Base-by-base conservation (phyloP, 2,329 filamentous ascomycete species). In the Hypoxylon sp. region DNA sequence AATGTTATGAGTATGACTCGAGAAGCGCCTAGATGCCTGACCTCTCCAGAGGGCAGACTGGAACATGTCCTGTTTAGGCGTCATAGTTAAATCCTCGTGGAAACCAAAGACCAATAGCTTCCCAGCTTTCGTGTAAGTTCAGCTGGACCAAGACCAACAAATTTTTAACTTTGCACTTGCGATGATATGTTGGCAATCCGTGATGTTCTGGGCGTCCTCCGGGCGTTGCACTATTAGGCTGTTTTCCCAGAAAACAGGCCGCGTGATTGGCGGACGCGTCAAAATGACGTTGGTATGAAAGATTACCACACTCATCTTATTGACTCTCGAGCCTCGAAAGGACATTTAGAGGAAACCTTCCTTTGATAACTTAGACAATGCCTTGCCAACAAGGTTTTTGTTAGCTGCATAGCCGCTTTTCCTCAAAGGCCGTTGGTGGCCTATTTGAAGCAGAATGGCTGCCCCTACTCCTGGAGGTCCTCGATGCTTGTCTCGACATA, bases 271-370 rank as follows among this genome's bases (percentile, higher is more conserved):
- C 8, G 17, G 32, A 17, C 10, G 4, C 5, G 11, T 17, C 26
- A 28, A n/a, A 30, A 56, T 65, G 63, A 62, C 63, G 63, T 59
- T 34, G 51, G 20, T 49, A 62, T 65, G 55, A 62, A 46, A 19
- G 34, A 53, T 41, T 7, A 30, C 17, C 17, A 30, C 24, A 22
- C 28, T 34, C n/a, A 20, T 1, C 8, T 3, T 37, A 15, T 37
- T 34, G 44, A 41, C 24, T 48, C 28, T 34, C 26, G 19, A 47
- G 11, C 26, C 1, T 17, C 24, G 11, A 49, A 20, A 28, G 22
- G 20, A n/a, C 24, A 48, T 17, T 26, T 54, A 26, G 22, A 46
- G n/a, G 8, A 39, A 50, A 39, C 34, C 39, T 50, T 54, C 43
- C 34, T n/a, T 44, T 26, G 24, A 26, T 7, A 26, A 26, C 24